These are phyloP conservation scores for Clarireedia homoeocarpa DNA, from an alignment of 2,329 filamentous ascomycete species.

Conservation along the genomic window DNA sequence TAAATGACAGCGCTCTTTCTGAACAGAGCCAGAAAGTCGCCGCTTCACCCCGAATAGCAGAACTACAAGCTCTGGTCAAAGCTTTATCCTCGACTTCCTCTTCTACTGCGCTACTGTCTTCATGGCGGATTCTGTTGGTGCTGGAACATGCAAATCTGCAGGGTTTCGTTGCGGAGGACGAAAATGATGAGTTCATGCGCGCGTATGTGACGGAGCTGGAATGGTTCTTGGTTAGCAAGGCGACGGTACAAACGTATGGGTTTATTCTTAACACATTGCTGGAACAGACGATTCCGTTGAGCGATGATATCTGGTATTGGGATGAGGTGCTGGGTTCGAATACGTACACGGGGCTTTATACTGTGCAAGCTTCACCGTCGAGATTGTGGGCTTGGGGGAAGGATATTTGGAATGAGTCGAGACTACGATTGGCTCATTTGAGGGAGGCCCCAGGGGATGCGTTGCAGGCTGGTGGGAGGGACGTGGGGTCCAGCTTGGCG, in stretches of 20 bases:
- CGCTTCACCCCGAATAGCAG: conserved; percentile 45
- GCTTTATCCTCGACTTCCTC: conserved; percentile 62
- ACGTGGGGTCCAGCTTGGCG: conserved; percentile 33
- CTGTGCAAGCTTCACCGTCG: conserved; percentile 74
- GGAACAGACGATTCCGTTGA: conserved; percentile 74
- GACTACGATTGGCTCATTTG: conserved; percentile 24
- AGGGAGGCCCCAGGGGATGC: conserved; percentile 22
- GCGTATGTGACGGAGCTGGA: conserved; percentile 71
- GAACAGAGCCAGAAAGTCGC: conserved; percentile 27
- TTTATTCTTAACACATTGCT: conserved; percentile 68
- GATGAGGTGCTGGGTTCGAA: conserved; percentile 77
- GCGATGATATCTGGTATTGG: conserved; percentile 93
- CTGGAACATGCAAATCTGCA: conserved; percentile 56
- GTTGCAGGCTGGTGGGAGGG: conserved; percentile 16
- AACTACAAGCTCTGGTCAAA: conserved; percentile 61
- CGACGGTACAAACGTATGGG: conserved; percentile 84
- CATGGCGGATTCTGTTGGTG: conserved; percentile 51
- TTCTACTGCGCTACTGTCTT: conserved; percentile 52
- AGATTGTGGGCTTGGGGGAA: conserved; percentile 65
- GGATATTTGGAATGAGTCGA: conserved; percentile 56
- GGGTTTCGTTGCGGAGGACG: conserved; percentile 27
- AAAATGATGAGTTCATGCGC: conserved; percentile 32
- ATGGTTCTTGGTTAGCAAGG: conserved; percentile 87
- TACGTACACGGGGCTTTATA: conserved; percentile 72
- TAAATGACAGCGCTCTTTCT: conserved; percentile 30